phyloP scores from a whole-genome alignment of 202 grass and related monocot species.

The Dendrocalamus latiflorus region DNA sequence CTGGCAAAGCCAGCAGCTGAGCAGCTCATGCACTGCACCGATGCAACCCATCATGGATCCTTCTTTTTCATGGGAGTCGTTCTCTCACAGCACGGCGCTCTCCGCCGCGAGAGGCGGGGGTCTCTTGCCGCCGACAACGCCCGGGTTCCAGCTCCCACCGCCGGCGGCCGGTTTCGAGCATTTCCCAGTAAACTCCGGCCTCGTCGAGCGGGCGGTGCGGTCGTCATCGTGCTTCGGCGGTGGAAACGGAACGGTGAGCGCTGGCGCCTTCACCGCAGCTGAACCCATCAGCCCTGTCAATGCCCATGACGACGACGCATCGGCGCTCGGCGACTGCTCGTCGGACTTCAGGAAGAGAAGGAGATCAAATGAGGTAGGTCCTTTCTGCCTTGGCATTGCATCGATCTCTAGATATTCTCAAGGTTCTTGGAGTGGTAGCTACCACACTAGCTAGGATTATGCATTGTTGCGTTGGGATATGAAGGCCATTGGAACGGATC shows the following conservation, averaged over 20 bases:
- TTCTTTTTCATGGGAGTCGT: slow-evolving; percentile 15
- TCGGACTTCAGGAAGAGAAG: slow-evolving; percentile 21
- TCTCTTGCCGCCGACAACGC: background rate
- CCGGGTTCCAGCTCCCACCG: slow-evolving; percentile 14
- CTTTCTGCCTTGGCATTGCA: background rate
- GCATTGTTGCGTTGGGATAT: background rate
- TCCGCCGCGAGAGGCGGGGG: background rate
- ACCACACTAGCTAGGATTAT: no score
- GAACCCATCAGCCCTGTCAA: background rate
- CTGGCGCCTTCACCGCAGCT: background rate
- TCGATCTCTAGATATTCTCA: background rate
- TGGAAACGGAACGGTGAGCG: background rate
- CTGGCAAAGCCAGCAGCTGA: slow-evolving; percentile 6
- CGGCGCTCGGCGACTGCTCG: slow-evolving; percentile 30
- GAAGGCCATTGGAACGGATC: background rate
- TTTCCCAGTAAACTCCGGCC: slow-evolving; percentile 17
- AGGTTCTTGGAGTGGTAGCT: no score
- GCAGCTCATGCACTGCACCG: background rate
- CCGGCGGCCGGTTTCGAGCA: background rate
- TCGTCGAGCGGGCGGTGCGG: slow-evolving; percentile 19
- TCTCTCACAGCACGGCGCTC: background rate
- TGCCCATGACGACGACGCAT: background rate
- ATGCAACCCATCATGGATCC: slow-evolving; percentile 4
- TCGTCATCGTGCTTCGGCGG: slow-evolving; percentile 30
- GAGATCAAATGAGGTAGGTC: slow-evolving; percentile 27